A percentile compares a stretch with the other conserved stretches of the same genome.
phyloP scores from a whole-genome alignment of 1,139 yeast species.

The Geotrichum siamense region DNA sequence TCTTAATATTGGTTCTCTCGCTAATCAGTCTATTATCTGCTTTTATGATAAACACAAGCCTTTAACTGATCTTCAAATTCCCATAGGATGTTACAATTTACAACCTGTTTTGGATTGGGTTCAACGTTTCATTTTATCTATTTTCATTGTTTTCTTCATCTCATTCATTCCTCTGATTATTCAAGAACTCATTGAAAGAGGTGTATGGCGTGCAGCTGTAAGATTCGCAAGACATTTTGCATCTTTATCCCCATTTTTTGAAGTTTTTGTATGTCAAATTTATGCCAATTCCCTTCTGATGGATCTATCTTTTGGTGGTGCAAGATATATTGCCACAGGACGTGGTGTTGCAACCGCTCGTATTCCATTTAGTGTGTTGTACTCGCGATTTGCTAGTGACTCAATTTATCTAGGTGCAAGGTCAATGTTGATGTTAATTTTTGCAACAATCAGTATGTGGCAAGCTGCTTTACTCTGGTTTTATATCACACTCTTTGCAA shows the following conservation, averaged over 20 bases:
- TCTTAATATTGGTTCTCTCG: slow-evolving; percentile 84
- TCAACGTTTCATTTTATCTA: slow-evolving; percentile 93
- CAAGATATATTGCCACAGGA: slow-evolving; percentile 97
- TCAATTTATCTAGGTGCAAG: slow-evolving; percentile 96
- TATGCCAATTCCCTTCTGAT: slow-evolving; percentile 85
- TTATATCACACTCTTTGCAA: slow-evolving; percentile 90
- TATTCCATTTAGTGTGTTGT: slow-evolving; percentile 90
- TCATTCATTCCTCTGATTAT: slow-evolving; percentile 93
- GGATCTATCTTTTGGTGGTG: slow-evolving; percentile 97
- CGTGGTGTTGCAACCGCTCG: slow-evolving; percentile 99
- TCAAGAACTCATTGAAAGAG: slow-evolving; percentile 95
- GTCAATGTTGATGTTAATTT: slow-evolving; percentile 76
- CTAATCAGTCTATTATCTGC: slow-evolving; percentile 86
- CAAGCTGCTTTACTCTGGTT: slow-evolving; percentile 96
- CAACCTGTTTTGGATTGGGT: slow-evolving; percentile 92
- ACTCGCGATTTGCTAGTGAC: slow-evolving; percentile 94
- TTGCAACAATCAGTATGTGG: slow-evolving; percentile 93
- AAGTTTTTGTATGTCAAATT: slow-evolving; percentile 96
- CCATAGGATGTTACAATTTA: slow-evolving; percentile 90
- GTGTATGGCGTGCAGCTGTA: slow-evolving; percentile 89
- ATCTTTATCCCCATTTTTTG: slow-evolving; percentile 92
- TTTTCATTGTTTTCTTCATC: slow-evolving; percentile 96
- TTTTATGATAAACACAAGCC: slow-evolving; percentile 77
- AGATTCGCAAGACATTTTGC: slow-evolving; percentile 85
- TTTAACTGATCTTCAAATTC: slow-evolving; percentile 72